phyloP scores from a whole-genome alignment of 2,329 filamentous ascomycete genomes.

The Colletotrichum noveboracense region DNA sequence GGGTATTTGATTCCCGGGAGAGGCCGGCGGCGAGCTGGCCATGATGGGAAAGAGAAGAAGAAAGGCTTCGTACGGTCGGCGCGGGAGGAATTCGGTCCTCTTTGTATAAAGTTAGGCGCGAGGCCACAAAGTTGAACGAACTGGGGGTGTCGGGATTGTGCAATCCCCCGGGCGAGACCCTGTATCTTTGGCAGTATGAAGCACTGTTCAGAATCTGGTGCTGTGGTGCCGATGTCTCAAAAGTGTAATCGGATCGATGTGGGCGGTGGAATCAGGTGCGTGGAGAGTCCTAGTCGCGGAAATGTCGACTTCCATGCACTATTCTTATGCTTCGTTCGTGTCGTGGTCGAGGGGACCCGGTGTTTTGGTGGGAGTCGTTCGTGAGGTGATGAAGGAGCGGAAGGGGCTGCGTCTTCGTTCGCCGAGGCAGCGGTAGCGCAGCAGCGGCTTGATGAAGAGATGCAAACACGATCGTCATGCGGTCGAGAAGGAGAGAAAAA shows the following conservation, averaged over 20 bases:
- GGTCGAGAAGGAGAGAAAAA: neutral
- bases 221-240: conserved; percentile 15
- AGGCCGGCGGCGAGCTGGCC: conserved; percentile 74
- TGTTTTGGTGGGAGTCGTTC: neutral
- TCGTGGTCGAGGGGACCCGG: neutral
- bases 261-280: conserved; percentile 1
- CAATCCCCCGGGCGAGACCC: conserved; percentile 14
- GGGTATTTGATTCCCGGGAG: conserved; percentile 56
- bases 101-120: conserved; percentile 10
- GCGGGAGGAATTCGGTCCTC: conserved; percentile 2
- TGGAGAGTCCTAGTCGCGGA: neutral
- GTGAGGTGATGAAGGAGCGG: neutral
- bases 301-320: conserved; percentile 11
- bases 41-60: conserved; percentile 45
- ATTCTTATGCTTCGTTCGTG: conserved; percentile 11
- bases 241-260: conserved; percentile 4
- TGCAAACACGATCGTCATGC: neutral
- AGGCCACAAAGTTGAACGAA: neutral
- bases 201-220: conserved; percentile 7
- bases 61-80: conserved; percentile 9
- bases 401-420: neutral
- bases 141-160: conserved; percentile 10
- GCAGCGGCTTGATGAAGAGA: neutral
- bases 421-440: neutral
- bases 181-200: conserved; percentile 3